Evolutionary conservation across 495 filamentous ascomycete species (phyloP), one percentile per base, ranked within the genome.

Genomic region (Penicillium diatomitis): DNA sequence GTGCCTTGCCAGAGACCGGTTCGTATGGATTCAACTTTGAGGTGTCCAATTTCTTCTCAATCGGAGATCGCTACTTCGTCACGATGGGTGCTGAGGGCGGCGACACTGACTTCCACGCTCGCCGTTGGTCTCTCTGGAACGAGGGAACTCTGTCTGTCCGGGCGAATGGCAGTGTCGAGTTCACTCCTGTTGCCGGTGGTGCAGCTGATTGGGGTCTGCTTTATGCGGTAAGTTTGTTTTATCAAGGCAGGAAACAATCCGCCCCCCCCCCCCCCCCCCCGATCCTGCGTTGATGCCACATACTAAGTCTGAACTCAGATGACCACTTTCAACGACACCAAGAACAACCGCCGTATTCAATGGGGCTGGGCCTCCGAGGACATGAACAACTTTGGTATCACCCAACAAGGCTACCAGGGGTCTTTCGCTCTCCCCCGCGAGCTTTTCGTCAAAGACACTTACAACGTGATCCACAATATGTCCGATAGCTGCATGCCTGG

Each of bases 321-420:
- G 40, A 42, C 40, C 20, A 42, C 40, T 3, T 42, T 55, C 45
- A 50, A 51, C 36, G 53, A 55, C n/a, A 45, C 38, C 39, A 55
- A 55, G 32, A 55, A 55, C 33, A 52, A 55, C 41, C 53, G 53
- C 12, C 49, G 49, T 6, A 51, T 55, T 28, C 53, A 55, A 38
- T 55, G 49, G 49, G 53, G 53, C 7, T 55, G 53, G 53, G 53
- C 53, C 0, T 41, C 47, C 11, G 53, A 55, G 37, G 53, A 55
- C 20, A 44, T 46, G 27, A 52, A 55, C 20, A 37, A 52, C 28
- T 55, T 51, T n/a, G 53, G 41, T 9, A 46, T 49, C 32, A 48
- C 49, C 1, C 53, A 55, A 30, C 48, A 51, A 33, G 53, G 53
- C 5, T 55, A 51, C 29, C 53, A 55, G 43, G 53, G 53, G 12